Conservation (phyloP, 139 green algal species). For the Coelastrella sp. region DNA sequence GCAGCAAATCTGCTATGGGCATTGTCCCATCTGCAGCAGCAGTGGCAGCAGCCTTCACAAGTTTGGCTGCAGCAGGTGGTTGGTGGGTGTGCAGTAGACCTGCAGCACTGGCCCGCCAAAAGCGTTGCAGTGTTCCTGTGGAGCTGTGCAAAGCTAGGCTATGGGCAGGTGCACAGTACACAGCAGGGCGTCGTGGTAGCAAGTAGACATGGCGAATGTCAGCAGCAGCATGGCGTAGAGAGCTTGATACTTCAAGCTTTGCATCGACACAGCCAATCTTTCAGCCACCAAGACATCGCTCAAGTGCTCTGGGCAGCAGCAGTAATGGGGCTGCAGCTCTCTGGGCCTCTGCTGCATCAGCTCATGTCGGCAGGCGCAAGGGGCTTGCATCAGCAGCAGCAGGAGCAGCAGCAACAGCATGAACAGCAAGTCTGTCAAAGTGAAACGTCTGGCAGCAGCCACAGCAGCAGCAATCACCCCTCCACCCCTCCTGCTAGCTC, state of each 20-base stretch:
- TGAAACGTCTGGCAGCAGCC: not conserved
- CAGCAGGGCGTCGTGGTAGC: not conserved
- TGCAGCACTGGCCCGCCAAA: slow-evolving; percentile 2
- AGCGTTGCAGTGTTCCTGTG: slow-evolving; percentile 29
- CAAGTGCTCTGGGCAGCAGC: slow-evolving; percentile 34
- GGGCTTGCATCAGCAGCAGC: not conserved
- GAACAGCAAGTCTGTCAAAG: not conserved
- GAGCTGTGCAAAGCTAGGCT: slow-evolving; percentile 28
- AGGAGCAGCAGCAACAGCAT: slow-evolving; percentile 6
- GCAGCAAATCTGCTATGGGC: slow-evolving; percentile 38
- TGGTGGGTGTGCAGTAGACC: not conserved
- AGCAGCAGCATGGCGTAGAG: not conserved
- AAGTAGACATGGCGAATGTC: not conserved
- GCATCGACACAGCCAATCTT: not conserved
- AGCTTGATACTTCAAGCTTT: not conserved
- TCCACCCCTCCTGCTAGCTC: not conserved
- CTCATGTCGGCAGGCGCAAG: not conserved
- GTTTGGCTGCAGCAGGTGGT: slow-evolving; percentile 33
- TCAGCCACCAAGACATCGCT: slow-evolving; percentile 23
- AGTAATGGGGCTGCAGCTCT: slow-evolving; percentile 24
- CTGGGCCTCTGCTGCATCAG: not conserved
- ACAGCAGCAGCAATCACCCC: slow-evolving; percentile 4
- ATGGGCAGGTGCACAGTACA: not conserved
- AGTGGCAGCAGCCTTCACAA: not conserved
- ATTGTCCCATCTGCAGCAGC: slow-evolving; percentile 9